Percentiles rank a stretch among this genome's conserved stretches.
phyloP scores from a whole-genome alignment of 2,329 filamentous ascomycete genomes.

The Xylaria hypoxylon region DNA sequence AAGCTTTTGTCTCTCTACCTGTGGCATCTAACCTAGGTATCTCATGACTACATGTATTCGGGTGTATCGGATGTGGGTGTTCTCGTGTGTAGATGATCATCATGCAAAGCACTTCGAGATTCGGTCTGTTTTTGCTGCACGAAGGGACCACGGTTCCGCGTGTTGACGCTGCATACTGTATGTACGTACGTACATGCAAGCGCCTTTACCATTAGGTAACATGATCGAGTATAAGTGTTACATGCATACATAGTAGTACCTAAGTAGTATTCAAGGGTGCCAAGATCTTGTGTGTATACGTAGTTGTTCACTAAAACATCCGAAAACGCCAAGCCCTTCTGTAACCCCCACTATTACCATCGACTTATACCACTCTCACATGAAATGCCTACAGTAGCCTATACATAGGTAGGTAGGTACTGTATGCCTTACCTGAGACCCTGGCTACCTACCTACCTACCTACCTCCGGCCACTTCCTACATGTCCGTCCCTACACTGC shows the following conservation, averaged over 20 bases:
- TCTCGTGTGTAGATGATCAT: slow-evolving; percentile 4
- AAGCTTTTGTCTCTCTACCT: background rate
- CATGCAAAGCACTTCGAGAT: background rate
- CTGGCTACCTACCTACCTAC: too few relatives aligned
- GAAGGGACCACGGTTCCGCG: slow-evolving; percentile 16
- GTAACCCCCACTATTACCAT: background rate
- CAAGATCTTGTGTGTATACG: background rate
- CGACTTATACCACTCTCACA: background rate
- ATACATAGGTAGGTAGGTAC: too few relatives aligned
- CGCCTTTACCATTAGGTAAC: slow-evolving; percentile 30
- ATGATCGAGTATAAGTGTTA: slow-evolving; percentile 13
- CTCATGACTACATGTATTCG: slow-evolving; percentile 28
- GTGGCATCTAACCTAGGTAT: background rate
- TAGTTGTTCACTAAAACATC: slow-evolving; percentile 1
- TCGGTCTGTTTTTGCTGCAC: slow-evolving; percentile 8
- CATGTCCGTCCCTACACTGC: too few relatives aligned
- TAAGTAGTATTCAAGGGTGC: background rate
- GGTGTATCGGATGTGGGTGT: slow-evolving; percentile 17
- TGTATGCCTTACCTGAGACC: too few relatives aligned
- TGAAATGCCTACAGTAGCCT: background rate
- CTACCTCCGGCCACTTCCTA: too few relatives aligned
- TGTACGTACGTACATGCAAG: background rate
- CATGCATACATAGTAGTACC: too few relatives aligned
- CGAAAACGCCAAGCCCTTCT: slow-evolving; percentile 18
- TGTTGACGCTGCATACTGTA: slow-evolving; percentile 8